phyloP scores from a whole-genome alignment of 495 filamentous ascomycete species.

The Xanthoparmelia taractica region DNA sequence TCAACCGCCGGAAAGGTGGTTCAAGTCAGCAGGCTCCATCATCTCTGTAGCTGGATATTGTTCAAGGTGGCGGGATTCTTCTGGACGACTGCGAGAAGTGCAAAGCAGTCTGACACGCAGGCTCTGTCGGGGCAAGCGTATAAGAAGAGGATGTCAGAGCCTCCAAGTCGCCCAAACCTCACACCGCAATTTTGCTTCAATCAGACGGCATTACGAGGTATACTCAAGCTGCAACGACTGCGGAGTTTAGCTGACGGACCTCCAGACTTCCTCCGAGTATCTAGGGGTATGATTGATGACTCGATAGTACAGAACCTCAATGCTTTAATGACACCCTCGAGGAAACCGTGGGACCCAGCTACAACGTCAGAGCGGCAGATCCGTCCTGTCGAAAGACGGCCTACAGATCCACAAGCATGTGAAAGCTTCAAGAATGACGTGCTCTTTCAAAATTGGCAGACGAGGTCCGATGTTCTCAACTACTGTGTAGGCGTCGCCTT shows the following conservation, averaged over 20 bases:
- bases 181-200: slow-evolving; percentile 93
- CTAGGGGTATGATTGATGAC: slow-evolving; percentile 80
- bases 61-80: slow-evolving; percentile 19
- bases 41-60: neutral
- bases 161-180: slow-evolving; percentile 53
- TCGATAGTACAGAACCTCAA: slow-evolving; percentile 91
- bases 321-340: slow-evolving; percentile 71
- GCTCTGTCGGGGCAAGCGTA: neutral
- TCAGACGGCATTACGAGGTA: slow-evolving; percentile 75
- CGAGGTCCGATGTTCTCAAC: slow-evolving; percentile 72
- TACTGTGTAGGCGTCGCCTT: slow-evolving; percentile 90
- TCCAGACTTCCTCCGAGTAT: slow-evolving; percentile 86
- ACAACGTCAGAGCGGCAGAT: slow-evolving; percentile 58
- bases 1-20: neutral
- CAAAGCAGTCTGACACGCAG: neutral
- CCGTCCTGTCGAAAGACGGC: slow-evolving; percentile 33
- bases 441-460: slow-evolving; percentile 83
- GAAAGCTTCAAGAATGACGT: slow-evolving; percentile 66
- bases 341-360: slow-evolving; percentile 65
- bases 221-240: slow-evolving; percentile 10
- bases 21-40: neutral
- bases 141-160: slow-evolving; percentile 49
- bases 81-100: slow-evolving; percentile 7
- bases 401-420: slow-evolving; percentile 57
- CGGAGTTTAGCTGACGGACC: neutral